Conservation (phyloP, 2,329 filamentous ascomycete genomes). For the Apiospora sp. region DNA sequence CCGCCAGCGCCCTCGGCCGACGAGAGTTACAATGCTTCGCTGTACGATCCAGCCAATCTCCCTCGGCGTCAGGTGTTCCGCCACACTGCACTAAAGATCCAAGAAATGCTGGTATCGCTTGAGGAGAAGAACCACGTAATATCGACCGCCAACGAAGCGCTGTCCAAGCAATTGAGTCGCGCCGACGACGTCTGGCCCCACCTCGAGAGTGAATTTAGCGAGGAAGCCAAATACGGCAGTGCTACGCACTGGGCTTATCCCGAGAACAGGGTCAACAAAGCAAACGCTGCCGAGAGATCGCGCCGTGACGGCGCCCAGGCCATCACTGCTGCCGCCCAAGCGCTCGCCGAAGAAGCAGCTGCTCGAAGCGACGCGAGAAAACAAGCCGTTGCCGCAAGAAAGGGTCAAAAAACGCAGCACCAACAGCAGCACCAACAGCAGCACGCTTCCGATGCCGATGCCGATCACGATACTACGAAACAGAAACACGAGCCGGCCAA, state of each 20-base stretch:
- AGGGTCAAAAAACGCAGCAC: conserved; percentile 63
- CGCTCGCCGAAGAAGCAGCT: conserved; percentile 83
- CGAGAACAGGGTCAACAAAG: conserved; percentile 74
- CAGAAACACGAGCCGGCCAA: conserved; percentile 60
- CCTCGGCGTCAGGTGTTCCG: conserved; percentile 78
- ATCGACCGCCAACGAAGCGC: conserved; percentile 87
- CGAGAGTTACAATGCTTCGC: conserved; percentile 52
- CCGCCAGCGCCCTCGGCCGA: conserved; percentile 51
- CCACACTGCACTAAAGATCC: conserved; percentile 78
- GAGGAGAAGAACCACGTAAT: conserved; percentile 99
- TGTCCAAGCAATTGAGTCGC: conserved; percentile 83
- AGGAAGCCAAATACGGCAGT: conserved; percentile 93
- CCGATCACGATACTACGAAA: conserved; percentile 59
- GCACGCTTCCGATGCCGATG: conserved; percentile 82
- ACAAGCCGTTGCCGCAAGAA: conserved; percentile 78
- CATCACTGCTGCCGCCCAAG: conserved; percentile 78
- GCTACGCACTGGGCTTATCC: conserved; percentile 95
- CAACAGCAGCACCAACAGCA: conserved; percentile 23
- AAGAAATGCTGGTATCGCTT: conserved; percentile 86
- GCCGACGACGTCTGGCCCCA: conserved; percentile 88
- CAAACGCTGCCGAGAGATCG: conserved; percentile 75
- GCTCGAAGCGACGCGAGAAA: conserved; percentile 53
- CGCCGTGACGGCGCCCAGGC: conserved; percentile 80
- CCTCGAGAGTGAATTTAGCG: conserved; percentile 88
- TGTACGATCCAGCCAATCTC: conserved; percentile 66